Percentiles rank a stretch among this genome's conserved stretches.
phyloP scores from a whole-genome alignment of 2,329 filamentous ascomycete genomes.

The Akanthomyces lecanii region DNA sequence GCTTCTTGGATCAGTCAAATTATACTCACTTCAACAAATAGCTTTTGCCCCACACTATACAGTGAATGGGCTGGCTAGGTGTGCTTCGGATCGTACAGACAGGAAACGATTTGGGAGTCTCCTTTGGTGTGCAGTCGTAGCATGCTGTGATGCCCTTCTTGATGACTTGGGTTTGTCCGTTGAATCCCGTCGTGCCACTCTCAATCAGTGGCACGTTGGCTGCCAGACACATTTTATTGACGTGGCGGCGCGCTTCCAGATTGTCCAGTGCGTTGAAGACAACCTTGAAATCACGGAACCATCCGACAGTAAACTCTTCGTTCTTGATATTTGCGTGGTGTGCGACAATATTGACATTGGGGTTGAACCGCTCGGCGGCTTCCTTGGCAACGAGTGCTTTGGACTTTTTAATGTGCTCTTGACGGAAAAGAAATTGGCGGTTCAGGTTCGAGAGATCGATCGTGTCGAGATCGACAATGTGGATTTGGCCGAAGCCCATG shows the following conservation, averaged over 20 bases:
- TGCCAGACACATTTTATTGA: constrained; percentile 95
- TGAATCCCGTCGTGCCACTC: constrained; percentile 96
- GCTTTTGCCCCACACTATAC: constrained; percentile 98
- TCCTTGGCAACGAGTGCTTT: constrained; percentile 95
- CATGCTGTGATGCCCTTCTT: constrained; percentile 89
- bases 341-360: constrained; percentile 77
- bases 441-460: constrained; percentile 98
- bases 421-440: constrained; percentile 92
- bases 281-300: constrained; percentile 77
- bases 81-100: constrained; percentile 97
- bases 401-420: constrained; percentile 96
- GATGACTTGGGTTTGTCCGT: constrained; percentile 95
- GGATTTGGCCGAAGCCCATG: constrained; percentile 85
- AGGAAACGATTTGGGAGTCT: constrained; percentile 86
- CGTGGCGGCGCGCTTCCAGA: constrained; percentile 85
- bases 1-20: not conserved
- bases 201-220: constrained; percentile 88
- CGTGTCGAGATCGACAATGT: constrained; percentile 95
- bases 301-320: constrained; percentile 74
- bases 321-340: constrained; percentile 97
- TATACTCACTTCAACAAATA: constrained; percentile 72
- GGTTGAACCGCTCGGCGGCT: constrained; percentile 85
- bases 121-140: constrained; percentile 91
- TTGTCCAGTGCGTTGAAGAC: constrained; percentile 99
- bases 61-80: constrained; percentile 93